These are phyloP conservation scores for Aspergillus fumigatus DNA, from an alignment of 2,329 filamentous ascomycete species.

Conservation along the genomic window DNA sequence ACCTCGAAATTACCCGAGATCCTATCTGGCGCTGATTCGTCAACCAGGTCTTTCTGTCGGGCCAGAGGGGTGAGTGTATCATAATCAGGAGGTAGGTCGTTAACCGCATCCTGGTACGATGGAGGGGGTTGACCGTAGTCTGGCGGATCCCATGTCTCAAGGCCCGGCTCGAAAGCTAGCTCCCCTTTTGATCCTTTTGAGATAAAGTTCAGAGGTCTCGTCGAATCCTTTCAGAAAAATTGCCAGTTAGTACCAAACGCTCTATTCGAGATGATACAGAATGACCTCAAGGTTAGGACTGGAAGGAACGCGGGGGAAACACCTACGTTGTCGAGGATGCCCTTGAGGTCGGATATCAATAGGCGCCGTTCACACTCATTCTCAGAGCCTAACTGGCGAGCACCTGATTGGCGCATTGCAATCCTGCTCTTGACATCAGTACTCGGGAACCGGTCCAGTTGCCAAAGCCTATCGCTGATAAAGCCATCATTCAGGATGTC, in stretches of 20 bases:
- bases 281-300: not conserved
- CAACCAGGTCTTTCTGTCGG: constrained; percentile 13
- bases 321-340: not conserved
- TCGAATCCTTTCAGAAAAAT: constrained; percentile 1
- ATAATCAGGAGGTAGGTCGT: constrained; percentile 34
- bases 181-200: constrained; percentile 1
- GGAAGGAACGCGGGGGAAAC: not conserved
- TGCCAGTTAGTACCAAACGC: not conserved
- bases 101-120: constrained; percentile 29
- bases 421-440: not conserved
- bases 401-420: not conserved
- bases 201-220: not conserved
- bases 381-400: not conserved
- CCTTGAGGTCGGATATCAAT: not conserved
- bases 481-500: not conserved
- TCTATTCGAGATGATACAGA: not conserved
- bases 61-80: constrained; percentile 24
- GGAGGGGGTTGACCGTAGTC: constrained; percentile 25
- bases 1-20: constrained; percentile 3
- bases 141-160: constrained; percentile 10
- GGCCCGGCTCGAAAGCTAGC: constrained; percentile 9
- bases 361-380: not conserved
- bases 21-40: constrained; percentile 6
- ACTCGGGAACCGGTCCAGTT: not conserved
- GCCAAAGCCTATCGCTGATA: not conserved